Percentiles rank a stretch among this genome's conserved stretches.
phyloP scores from a whole-genome alignment of 441 rosid genomes.

The Populus tomentosa region DNA sequence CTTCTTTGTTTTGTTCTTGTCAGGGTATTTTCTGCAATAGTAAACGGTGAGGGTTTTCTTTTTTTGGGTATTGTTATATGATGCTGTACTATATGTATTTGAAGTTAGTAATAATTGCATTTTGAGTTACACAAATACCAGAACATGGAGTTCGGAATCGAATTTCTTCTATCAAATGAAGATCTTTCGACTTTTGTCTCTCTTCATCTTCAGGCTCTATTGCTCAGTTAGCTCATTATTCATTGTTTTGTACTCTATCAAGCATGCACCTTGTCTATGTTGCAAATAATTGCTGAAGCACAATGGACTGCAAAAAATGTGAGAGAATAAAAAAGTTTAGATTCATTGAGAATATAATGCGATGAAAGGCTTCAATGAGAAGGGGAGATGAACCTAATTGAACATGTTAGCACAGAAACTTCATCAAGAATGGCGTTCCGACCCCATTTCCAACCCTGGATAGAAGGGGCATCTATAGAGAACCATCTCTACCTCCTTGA shows the following conservation, averaged over 20 bases:
- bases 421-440: background rate
- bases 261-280: background rate
- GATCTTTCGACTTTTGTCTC: background rate
- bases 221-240: background rate
- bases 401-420: background rate
- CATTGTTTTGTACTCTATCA: background rate
- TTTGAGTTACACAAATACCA: no score
- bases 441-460: background rate
- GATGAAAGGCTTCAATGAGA: background rate
- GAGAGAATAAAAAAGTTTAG: no score
- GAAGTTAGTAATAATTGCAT: background rate
- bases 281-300: background rate
- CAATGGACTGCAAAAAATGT: background rate
- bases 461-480: background rate
- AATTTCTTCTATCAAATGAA: background rate
- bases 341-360: background rate
- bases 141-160: background rate
- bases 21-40: constrained; percentile 78
- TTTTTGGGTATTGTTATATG: background rate
- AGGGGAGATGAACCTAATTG: background rate
- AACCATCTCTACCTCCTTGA: no score
- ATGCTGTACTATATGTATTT: background rate
- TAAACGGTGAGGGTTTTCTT: background rate
- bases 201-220: background rate
- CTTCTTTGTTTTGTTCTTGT: constrained; percentile 65